Percentiles rank a stretch among this genome's conserved stretches.
Conservation (phyloP, 1,284 basidiomycete species). For the Schizophyllum commune region DNA sequence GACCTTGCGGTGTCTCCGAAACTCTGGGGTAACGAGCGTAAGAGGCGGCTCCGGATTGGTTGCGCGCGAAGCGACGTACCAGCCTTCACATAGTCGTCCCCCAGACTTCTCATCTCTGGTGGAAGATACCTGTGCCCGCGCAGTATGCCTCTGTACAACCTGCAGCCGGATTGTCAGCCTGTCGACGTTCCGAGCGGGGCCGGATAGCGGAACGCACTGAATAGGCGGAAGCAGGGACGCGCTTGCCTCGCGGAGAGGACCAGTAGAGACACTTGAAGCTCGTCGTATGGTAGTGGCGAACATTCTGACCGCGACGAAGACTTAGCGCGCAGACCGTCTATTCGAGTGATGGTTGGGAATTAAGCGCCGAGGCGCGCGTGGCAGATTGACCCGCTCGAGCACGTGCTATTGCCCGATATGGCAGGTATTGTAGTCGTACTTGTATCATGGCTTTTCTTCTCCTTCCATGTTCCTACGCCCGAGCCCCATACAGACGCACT, state of each 20-base stretch:
- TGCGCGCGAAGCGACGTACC: constrained; percentile 32
- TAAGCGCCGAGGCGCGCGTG: no score
- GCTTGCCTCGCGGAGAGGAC: constrained; percentile 37
- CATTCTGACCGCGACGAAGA: neutral
- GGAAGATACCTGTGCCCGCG: constrained; percentile 74
- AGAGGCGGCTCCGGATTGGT: neutral
- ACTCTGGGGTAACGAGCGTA: constrained; percentile 45
- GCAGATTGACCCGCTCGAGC: no score
- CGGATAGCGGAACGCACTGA: constrained; percentile 41
- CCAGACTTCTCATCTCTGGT: constrained; percentile 75
- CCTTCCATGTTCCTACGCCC: no score
- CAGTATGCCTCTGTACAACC: constrained; percentile 75
- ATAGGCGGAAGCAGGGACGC: constrained; percentile 75
- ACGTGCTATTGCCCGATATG: no score
- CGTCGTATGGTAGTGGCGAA: neutral
- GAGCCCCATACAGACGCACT: no score
- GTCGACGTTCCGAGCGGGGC: neutral
- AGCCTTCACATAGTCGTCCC: constrained; percentile 84
- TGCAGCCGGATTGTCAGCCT: constrained; percentile 21
- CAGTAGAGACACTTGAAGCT: neutral
- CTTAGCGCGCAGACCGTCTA: no score
- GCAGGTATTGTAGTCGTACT: no score
- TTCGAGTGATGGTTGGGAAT: no score
- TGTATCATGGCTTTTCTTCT: no score
- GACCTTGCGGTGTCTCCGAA: constrained; percentile 69